Evolutionary conservation across 2,329 filamentous ascomycete genomes (phyloP).

Genomic region (Annulohypoxylon truncatum): DNA sequence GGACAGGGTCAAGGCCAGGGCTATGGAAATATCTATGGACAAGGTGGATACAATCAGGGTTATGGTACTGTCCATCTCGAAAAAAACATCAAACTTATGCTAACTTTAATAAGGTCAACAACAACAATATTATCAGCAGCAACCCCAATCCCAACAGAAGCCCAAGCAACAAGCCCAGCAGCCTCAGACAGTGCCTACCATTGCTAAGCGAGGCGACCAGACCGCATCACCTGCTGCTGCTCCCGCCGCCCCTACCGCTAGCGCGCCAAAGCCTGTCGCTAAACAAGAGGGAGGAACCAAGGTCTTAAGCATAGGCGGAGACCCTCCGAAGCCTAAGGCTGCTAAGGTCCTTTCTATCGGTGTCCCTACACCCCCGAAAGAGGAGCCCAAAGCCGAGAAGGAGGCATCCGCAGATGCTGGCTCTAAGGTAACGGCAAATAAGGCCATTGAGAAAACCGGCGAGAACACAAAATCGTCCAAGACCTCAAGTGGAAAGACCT

Average conservation of each 20-base stretch:
- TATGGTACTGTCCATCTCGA: slow-evolving; percentile 52
- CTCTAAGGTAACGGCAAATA: slow-evolving; percentile 85
- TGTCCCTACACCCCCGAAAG: slow-evolving; percentile 64
- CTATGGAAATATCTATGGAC: slow-evolving; percentile 63
- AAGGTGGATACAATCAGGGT: slow-evolving; percentile 56
- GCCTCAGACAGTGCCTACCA: slow-evolving; percentile 61
- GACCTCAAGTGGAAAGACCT: slow-evolving; percentile 75
- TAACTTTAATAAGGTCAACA: slow-evolving; percentile 48
- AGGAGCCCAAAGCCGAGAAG: slow-evolving; percentile 58
- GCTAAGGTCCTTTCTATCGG: slow-evolving; percentile 85
- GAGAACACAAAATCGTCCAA: slow-evolving; percentile 65
- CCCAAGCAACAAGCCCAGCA: slow-evolving; percentile 61
- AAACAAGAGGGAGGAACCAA: slow-evolving; percentile 70
- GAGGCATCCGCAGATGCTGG: slow-evolving; percentile 63
- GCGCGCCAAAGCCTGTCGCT: slow-evolving; percentile 62
- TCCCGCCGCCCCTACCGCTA: slow-evolving; percentile 52
- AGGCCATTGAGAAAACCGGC: slow-evolving; percentile 92
- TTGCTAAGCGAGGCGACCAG: slow-evolving; percentile 71
- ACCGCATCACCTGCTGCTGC: slow-evolving; percentile 57
- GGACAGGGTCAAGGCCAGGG: slow-evolving; percentile 41
- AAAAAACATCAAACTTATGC: slow-evolving; percentile 3
- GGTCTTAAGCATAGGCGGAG: slow-evolving; percentile 72
- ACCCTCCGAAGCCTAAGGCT: slow-evolving; percentile 61
- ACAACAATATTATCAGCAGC: slow-evolving; percentile 66
- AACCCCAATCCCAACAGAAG: slow-evolving; percentile 59